phyloP scores from a whole-genome alignment of 2,329 filamentous ascomycete species.

The Ciborinia camelliae region DNA sequence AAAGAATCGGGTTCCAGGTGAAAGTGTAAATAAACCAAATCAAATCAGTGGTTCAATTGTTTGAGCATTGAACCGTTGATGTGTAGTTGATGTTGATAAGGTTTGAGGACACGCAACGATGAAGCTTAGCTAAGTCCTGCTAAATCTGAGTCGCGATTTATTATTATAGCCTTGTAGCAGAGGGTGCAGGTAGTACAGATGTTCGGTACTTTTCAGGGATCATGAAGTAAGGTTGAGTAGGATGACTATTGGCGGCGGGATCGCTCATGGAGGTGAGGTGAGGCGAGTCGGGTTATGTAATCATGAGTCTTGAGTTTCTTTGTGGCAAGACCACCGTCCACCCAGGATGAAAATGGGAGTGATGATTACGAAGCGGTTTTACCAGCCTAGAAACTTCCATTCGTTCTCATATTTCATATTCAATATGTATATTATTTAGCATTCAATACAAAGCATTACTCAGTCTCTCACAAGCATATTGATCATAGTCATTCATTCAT shows the following conservation, averaged over 20 bases:
- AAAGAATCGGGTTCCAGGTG: neutral
- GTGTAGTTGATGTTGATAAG: neutral
- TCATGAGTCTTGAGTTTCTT: neutral
- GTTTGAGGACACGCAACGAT: conserved; percentile 34
- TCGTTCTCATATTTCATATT: too few relatives aligned
- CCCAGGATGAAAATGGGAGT: neutral
- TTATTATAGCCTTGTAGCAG: conserved; percentile 8
- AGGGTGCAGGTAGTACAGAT: conserved; percentile 17
- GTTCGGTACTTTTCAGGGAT: conserved; percentile 15
- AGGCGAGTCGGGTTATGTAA: neutral
- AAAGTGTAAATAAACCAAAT: neutral
- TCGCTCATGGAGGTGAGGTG: conserved; percentile 3
- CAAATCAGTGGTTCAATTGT: neutral
- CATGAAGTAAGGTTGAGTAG: neutral
- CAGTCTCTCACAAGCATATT: neutral
- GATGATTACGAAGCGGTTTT: conserved; percentile 34
- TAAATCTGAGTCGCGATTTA: conserved; percentile 6
- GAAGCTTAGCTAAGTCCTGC: conserved; percentile 24
- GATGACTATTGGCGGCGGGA: conserved; percentile 6
- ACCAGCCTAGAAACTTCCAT: conserved; percentile 35
- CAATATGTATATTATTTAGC: conserved; percentile 7
- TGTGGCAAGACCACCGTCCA: neutral
- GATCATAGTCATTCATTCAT: neutral
- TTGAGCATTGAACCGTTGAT: neutral
- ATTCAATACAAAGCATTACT: neutral